Base-by-base conservation (phyloP, 2,329 filamentous ascomycete species). In the Taxawa tesnikishii region DNA sequence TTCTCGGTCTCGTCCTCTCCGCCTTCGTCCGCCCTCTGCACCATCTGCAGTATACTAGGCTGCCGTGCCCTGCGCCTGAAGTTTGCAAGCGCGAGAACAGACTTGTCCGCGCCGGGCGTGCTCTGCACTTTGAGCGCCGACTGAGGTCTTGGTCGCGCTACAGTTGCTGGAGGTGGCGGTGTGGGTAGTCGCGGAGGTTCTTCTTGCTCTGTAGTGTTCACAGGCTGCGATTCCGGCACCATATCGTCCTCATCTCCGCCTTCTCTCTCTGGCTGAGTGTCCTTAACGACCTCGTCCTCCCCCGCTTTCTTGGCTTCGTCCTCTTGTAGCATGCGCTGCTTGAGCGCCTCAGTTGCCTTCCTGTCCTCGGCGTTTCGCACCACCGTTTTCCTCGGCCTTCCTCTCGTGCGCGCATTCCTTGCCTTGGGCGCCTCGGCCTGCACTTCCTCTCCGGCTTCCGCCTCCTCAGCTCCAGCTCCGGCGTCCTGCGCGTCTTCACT, bases 1-100 rank as follows among this genome's bases (percentile, higher is more conserved):
- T 25, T 51, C 10, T 35, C 23, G 6, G 27, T 23, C 4, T 21
- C 23, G 2, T 23, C 21, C 5, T n/a, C 21, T 15, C 15, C 32
- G 6, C 33, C 23, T 14, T 32, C 31, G n/a, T n/a, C n/a, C 6
- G 32, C 44, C 33, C 62, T 58, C 36, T 61, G 57, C 5, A 65
- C 59, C 59, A 64, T 63, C 24, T 58, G 55, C 34, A 68, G 49
- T 42, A 68, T 54, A 41, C 64, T 68, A 16, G 54, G 59, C 45
- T 68, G 63, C 37, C 65, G 51, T 6, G 62, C 49, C 34, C 65
- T 50, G 29, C 63, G 53, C 43, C 60, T 64, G 54, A 68, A 68
- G 36, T 66, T 66, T 33, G 56, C 59, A 40, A 68, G 48, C n/a
- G 60, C 61, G 5, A 67, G 45, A 9, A 67, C 53, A 10, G 63